Percentiles rank a stretch among this genome's conserved stretches.
Evolutionary conservation across 2,329 filamentous ascomycete species (phyloP).

Genomic region (Penicillium thymicola): DNA sequence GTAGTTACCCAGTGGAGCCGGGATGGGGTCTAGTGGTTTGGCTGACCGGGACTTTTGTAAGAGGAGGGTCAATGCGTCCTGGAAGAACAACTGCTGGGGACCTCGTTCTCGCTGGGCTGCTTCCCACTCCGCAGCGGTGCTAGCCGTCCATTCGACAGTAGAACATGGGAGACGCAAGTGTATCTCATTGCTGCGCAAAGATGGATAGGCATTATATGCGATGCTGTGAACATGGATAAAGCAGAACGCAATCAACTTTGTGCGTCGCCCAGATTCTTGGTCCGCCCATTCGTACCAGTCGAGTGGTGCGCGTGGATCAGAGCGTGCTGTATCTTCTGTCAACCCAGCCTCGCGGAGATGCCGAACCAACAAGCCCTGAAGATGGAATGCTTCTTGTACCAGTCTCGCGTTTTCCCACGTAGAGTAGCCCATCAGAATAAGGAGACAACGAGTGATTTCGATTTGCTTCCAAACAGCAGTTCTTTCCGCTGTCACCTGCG

Average conservation of each 20-base stretch:
- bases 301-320: slow-evolving; percentile 22
- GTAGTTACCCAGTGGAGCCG: slow-evolving; percentile 62
- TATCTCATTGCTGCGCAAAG: slow-evolving; percentile 38
- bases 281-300: slow-evolving; percentile 39
- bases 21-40: slow-evolving; percentile 31
- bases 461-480: slow-evolving; percentile 23
- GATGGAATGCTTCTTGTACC: slow-evolving; percentile 32
- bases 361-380: slow-evolving; percentile 31
- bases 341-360: slow-evolving; percentile 30
- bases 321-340: slow-evolving; percentile 24
- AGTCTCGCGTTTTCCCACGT: slow-evolving; percentile 33
- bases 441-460: slow-evolving; percentile 31
- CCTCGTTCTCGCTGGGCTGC: slow-evolving; percentile 25
- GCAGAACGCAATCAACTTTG: slow-evolving; percentile 38
- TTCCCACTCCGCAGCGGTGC: slow-evolving; percentile 33
- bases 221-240: slow-evolving; percentile 41
- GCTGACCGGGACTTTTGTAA: slow-evolving; percentile 30
- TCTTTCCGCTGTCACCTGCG: slow-evolving; percentile 12
- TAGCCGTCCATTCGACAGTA: slow-evolving; percentile 37
- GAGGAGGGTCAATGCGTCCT: slow-evolving; percentile 33
- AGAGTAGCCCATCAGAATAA: slow-evolving; percentile 33
- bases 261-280: slow-evolving; percentile 35
- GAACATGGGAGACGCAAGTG: slow-evolving; percentile 39
- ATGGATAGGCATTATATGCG: slow-evolving; percentile 40
- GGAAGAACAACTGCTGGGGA: slow-evolving; percentile 34